Evolutionary conservation across 192 early-diverging fungal species (phyloP), one percentile per base, ranked within the genome.

Genomic region (Geranomyces michiganensis): DNA sequence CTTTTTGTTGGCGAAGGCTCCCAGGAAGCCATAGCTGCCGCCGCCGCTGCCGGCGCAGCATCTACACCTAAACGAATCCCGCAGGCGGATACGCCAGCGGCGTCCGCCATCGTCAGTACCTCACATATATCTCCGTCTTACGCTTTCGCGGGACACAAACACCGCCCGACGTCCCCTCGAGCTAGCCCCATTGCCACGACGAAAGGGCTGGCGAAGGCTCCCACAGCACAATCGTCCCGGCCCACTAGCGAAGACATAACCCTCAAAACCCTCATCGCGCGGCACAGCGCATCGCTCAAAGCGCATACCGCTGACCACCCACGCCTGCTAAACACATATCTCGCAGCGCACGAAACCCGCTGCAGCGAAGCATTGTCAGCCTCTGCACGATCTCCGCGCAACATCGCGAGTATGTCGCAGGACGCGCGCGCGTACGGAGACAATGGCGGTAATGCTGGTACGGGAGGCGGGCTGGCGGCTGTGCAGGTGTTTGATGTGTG

Each of bases 401-500:
- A 8, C 7, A 53, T 9, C 51, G 51, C 4, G 6, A n/a, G 17
- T 24, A 26, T 53, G 19, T 47, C 46, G 19, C 51, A 53, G 51
- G 7, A 26, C 51, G 6, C n/a, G 51, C 51, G 51, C 19, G 19
- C 51, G 19, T 6, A 53, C 51, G 51, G 51, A 3, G 24, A n/a
- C n/a, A 26, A 7, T 15, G 24, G 19, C 51, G 46, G 19, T 47
- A 19, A 10, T 10, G 46, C 12, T 19, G 12, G 19, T 26, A 17
- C 51, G 51, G 51, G 4, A 24, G 51, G 51, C 24, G 51, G 51
- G 24, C 51, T 53, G n/a, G 15, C 51, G 19, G 24, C 51, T 26
- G 24, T 53, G 19, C 51, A 53, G 24, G 51, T 53, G 51, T 53
- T 53, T 53, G 51, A 53, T 26, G 24, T 53, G n/a, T 53, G 51